Percentiles rank a stretch among this genome's conserved stretches.
Evolutionary conservation across 306 rosid species (phyloP).

Genomic region (Sechiopsis laciniata): DNA sequence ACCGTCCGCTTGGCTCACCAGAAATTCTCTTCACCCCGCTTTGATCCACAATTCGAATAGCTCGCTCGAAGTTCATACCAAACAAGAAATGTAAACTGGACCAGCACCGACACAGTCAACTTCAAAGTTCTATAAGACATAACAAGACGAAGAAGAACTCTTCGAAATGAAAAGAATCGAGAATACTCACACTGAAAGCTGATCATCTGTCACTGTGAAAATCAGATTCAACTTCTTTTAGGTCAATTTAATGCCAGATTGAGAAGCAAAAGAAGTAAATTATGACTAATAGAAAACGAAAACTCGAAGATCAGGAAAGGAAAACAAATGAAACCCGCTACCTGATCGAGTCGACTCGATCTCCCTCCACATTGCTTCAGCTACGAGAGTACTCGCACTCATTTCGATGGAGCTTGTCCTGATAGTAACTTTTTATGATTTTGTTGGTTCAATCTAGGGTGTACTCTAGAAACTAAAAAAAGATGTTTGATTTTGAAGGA

Average conservation of each 20-base stretch:
- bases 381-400: conserved; percentile 38
- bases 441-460: too few relatives aligned
- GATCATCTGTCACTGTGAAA: conserved; percentile 40
- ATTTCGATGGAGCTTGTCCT: conserved; percentile 8
- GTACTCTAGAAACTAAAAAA: too few relatives aligned
- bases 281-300: not conserved
- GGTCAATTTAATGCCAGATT: not conserved
- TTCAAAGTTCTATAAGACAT: not conserved
- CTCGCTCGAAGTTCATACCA: conserved; percentile 87
- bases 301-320: not conserved
- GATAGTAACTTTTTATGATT: too few relatives aligned
- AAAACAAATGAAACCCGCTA: not conserved
- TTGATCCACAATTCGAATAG: conserved; percentile 80
- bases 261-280: not conserved
- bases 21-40: conserved; percentile 67
- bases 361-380: conserved; percentile 43
- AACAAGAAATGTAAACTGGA: conserved; percentile 77
- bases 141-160: not conserved
- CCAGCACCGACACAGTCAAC: conserved; percentile 1
- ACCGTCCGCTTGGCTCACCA: conserved; percentile 66
- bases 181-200: conserved; percentile 43
- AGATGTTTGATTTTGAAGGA: too few relatives aligned
- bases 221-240: not conserved
- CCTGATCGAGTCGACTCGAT: conserved; percentile 39
- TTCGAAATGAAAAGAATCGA: not conserved